A percentile compares a stretch with the other conserved stretches of the same genome.
phyloP scores from a whole-genome alignment of 345 rosid species.

The Pugionium cornutum region DNA sequence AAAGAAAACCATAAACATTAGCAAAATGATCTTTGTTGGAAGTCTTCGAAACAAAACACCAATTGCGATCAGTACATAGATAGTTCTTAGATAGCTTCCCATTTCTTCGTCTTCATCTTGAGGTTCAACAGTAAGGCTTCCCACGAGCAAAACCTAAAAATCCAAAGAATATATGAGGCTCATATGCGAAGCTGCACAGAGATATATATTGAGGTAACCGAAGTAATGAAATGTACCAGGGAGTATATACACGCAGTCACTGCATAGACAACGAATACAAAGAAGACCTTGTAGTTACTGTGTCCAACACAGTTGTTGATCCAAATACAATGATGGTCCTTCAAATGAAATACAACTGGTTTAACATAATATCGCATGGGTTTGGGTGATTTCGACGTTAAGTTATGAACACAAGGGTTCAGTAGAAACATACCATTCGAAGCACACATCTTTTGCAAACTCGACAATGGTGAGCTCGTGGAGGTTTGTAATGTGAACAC shows the following conservation, averaged over 20 bases:
- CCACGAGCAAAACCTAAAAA: conserved; percentile 77
- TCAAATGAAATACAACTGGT: conserved; percentile 44
- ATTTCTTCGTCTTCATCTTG: conserved; percentile 60
- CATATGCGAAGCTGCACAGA: conserved; percentile 5
- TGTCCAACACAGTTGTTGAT: conserved; percentile 94
- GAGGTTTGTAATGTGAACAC: conserved; percentile 83
- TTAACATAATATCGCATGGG: conserved; percentile 40
- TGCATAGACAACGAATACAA: conserved; percentile 73
- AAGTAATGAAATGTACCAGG: conserved; percentile 54
- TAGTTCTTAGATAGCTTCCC: conserved; percentile 60
- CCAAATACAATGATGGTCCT: conserved; percentile 99
- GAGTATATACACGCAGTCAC: conserved; percentile 74
- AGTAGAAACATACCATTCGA: conserved; percentile 65
- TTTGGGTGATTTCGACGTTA: conserved; percentile 5
- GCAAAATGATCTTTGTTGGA: not conserved
- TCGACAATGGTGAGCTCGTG: conserved; percentile 95
- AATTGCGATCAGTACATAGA: conserved; percentile 52
- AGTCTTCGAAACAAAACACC: conserved; percentile 15
- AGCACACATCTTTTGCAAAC: conserved; percentile 90
- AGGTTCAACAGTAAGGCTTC: conserved; percentile 71
- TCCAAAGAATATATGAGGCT: conserved; percentile 8
- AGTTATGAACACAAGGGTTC: conserved; percentile 16
- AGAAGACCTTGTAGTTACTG: conserved; percentile 88
- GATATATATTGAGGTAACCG: not conserved
- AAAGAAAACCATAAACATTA: conserved; percentile 20